phyloP scores from a whole-genome alignment of 2,329 filamentous ascomycete genomes.

The Scorias spongiosa region DNA sequence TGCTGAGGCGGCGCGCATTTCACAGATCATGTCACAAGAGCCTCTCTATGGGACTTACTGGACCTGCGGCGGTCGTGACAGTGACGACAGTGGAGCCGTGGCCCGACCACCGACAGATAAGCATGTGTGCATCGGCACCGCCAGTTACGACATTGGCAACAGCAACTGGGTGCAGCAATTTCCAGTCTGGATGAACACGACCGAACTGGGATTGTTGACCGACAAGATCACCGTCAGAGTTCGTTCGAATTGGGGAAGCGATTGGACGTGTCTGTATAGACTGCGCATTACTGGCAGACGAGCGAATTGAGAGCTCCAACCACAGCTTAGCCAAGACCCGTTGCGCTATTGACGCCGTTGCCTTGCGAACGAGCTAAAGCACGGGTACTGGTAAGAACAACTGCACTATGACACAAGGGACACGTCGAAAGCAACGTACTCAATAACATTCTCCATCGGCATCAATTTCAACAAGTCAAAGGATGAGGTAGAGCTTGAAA shows the following conservation, averaged over 20 bases:
- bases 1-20: conserved; percentile 7
- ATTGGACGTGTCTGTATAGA: conserved; percentile 33
- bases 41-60: conserved; percentile 5
- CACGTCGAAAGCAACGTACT: no score
- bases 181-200: conserved; percentile 16
- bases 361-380: not conserved
- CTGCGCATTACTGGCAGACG: conserved; percentile 27
- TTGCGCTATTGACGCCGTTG: conserved; percentile 1
- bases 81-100: conserved; percentile 1
- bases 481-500: no score
- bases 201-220: conserved; percentile 13
- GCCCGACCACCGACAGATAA: conserved; percentile 7
- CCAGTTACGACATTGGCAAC: conserved; percentile 26
- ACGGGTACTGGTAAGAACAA: not conserved
- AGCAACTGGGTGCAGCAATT: conserved; percentile 29
- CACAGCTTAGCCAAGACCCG: no score
- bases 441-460: no score
- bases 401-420: not conserved
- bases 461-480: no score
- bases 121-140: conserved; percentile 26
- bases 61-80: conserved; percentile 4
- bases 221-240: conserved; percentile 25
- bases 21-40: conserved; percentile 6
- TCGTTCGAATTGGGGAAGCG: conserved; percentile 27
- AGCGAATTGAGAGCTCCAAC: not conserved